Evolutionary conservation across 75 land plant genomes (phyloP).

Genomic region (Cunninghamia lanceolata): DNA sequence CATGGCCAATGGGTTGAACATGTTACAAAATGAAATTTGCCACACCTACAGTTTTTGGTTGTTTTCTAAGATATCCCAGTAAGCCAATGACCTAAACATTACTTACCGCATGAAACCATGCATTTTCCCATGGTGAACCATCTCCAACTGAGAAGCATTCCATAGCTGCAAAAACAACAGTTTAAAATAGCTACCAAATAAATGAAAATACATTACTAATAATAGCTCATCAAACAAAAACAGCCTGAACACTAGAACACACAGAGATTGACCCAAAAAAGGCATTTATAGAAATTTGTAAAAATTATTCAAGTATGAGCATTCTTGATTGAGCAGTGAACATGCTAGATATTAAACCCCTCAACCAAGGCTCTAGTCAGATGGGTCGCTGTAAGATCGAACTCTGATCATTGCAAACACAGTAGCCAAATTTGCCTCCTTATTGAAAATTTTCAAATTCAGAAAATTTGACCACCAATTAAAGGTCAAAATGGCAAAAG

Average conservation of each 20-base stretch:
- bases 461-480: not conserved
- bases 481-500: not conserved
- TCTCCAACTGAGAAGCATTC: slow-evolving; percentile 97
- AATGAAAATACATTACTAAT: not conserved
- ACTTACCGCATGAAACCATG: slow-evolving; percentile 97
- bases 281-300: not conserved
- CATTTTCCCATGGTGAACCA: slow-evolving; percentile 96
- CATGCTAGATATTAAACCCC: not conserved
- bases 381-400: not conserved
- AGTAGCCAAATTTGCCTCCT: not conserved
- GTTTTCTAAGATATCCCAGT: too few relatives aligned
- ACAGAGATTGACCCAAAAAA: not conserved
- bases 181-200: not conserved
- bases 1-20: not conserved
- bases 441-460: slow-evolving; percentile 1
- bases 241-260: not conserved
- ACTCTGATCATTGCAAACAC: not conserved
- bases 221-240: not conserved
- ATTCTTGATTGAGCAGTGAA: slow-evolving; percentile 1
- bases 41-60: not conserved
- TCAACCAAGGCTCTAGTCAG: not conserved
- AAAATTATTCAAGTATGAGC: not conserved
- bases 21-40: not conserved
- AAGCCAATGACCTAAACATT: not conserved
- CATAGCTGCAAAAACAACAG: slow-evolving; percentile 62